Percentiles rank a stretch among this genome's conserved stretches.
These are phyloP conservation scores for Hymenoscyphus repandus DNA, from an alignment of 2,329 filamentous ascomycete species.

Conservation along the genomic window DNA sequence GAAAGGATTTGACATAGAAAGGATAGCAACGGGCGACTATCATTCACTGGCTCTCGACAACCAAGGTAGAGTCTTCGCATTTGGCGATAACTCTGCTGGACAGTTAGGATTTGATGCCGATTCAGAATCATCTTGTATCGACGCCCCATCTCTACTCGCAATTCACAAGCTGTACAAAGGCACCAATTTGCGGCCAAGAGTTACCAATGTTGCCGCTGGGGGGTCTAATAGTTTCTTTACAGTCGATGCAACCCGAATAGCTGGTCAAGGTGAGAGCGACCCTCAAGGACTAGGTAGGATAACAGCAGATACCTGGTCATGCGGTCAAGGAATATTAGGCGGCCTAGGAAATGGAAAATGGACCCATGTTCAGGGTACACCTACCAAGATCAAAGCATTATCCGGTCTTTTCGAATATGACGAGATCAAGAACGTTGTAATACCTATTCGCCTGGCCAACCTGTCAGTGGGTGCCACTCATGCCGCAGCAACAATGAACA, in stretches of 20 bases:
- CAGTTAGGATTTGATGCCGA: constrained; percentile 80
- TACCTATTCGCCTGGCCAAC: constrained; percentile 72
- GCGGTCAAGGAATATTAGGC: constrained; percentile 80
- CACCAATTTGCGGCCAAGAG: constrained; percentile 55
- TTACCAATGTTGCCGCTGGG: constrained; percentile 78
- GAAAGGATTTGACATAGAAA: constrained; percentile 62
- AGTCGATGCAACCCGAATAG: constrained; percentile 66
- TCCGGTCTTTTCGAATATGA: constrained; percentile 85
- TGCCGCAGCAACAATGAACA: constrained; percentile 75
- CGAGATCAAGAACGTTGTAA: constrained; percentile 59
- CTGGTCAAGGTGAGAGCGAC: constrained; percentile 39
- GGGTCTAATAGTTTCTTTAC: constrained; percentile 85
- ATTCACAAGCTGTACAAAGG: constrained; percentile 68
- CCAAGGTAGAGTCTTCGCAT: constrained; percentile 73
- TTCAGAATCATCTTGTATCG: constrained; percentile 54
- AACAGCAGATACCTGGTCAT: constrained; percentile 77
- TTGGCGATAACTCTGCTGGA: constrained; percentile 88
- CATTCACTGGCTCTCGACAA: constrained; percentile 78
- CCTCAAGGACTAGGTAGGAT: constrained; percentile 44
- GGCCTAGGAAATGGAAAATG: constrained; percentile 80
- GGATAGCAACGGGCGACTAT: constrained; percentile 79
- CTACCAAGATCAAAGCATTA: constrained; percentile 75
- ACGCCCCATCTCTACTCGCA: constrained; percentile 66
- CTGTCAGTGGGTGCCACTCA: constrained; percentile 78
- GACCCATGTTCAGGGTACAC: constrained; percentile 77